Conservation (phyloP, 352 stramenopile genomes). For the Phytopythium mirpurense region DNA sequence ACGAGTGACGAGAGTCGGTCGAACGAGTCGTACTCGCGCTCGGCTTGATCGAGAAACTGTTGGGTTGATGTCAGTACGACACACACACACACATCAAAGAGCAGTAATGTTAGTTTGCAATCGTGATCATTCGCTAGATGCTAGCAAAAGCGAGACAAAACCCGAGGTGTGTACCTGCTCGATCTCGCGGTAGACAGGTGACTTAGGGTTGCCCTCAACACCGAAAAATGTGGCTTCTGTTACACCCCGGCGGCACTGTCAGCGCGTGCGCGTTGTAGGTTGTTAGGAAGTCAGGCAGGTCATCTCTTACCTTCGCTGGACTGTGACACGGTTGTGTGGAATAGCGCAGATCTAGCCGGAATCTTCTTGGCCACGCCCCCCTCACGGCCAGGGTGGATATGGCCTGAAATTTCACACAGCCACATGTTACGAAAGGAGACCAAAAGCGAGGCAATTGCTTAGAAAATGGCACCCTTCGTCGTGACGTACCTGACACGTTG, state of each 20-base stretch:
- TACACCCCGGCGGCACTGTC: no score
- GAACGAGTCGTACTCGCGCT: no score
- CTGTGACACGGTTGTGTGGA: slow-evolving; percentile 21
- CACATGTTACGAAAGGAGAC: neutral
- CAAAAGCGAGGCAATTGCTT: neutral
- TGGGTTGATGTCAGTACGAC: no score
- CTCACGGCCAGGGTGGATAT: slow-evolving; percentile 58
- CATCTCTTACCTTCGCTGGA: slow-evolving; percentile 19
- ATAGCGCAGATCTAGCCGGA: slow-evolving; percentile 12
- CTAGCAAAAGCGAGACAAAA: no score
- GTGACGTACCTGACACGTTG: slow-evolving; percentile 51
- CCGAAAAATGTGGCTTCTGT: slow-evolving; percentile 46
- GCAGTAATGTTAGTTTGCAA: no score
- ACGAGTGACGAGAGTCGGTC: no score
- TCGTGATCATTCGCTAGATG: no score
- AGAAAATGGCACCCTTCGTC: neutral
- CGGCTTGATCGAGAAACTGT: no score
- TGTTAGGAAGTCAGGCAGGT: neutral
- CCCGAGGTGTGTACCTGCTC: no score
- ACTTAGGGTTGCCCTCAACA: slow-evolving; percentile 39
- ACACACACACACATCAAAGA: no score
- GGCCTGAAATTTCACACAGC: slow-evolving; percentile 22
- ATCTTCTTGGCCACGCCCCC: slow-evolving; percentile 3
- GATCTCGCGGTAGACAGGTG: slow-evolving; percentile 58
- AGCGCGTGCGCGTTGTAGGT: neutral